Evolutionary conservation across 306 rosid species (phyloP).

Genomic region (Vigna unguiculata): DNA sequence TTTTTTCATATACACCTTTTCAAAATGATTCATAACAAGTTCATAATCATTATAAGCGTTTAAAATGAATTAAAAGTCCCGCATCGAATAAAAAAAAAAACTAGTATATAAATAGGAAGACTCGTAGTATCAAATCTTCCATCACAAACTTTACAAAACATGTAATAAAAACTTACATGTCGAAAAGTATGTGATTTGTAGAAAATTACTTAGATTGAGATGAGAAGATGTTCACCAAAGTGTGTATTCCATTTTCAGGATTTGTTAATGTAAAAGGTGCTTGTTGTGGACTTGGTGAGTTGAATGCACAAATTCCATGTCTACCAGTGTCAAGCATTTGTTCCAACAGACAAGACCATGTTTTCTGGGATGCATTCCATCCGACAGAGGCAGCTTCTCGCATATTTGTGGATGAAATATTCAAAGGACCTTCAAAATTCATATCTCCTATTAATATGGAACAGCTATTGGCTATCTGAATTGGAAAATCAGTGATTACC

Average conservation of each 20-base stretch:
- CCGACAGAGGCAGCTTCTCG: conserved; percentile 68
- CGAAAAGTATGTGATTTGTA: too few relatives aligned
- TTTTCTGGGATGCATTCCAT: conserved; percentile 86
- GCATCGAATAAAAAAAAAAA: too few relatives aligned
- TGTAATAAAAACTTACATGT: neutral
- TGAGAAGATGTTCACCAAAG: neutral
- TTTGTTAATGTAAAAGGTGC: conserved; percentile 67
- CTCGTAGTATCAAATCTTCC: too few relatives aligned
- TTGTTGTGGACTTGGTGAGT: conserved; percentile 77
- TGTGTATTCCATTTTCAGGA: conserved; percentile 52
- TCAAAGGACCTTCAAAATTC: conserved; percentile 58
- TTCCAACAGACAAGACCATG: conserved; percentile 65
- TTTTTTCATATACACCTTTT: neutral
- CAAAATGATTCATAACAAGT: too few relatives aligned
- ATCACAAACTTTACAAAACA: neutral
- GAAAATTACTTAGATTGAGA: neutral
- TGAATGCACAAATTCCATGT: conserved; percentile 59
- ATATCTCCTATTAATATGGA: conserved; percentile 59
- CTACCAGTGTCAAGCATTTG: conserved; percentile 55
- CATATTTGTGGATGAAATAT: conserved; percentile 54
- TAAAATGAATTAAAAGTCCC: too few relatives aligned
- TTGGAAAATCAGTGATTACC: neutral
- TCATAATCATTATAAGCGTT: too few relatives aligned
- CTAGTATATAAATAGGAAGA: too few relatives aligned
- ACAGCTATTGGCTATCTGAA: conserved; percentile 44